These are phyloP conservation scores for Casaregolazyma suthepensis DNA, from an alignment of 1,139 yeast genomes.

Conservation along the genomic window DNA sequence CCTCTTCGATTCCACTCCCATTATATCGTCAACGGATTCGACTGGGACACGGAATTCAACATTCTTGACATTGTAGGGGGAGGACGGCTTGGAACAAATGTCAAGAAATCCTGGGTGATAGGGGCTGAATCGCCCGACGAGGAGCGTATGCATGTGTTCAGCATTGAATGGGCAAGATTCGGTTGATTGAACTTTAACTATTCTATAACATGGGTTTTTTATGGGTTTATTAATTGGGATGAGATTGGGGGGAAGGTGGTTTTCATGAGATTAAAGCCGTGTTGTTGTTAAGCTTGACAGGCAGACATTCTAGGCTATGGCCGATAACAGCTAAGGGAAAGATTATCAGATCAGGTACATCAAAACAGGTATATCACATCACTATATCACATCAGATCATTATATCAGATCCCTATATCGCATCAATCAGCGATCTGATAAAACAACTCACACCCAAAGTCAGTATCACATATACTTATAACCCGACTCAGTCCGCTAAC, in stretches of 20 bases:
- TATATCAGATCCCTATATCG: no score
- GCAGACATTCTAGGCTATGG: no score
- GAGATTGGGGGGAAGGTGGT: no score
- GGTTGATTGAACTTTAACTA: slow-evolving; percentile 22
- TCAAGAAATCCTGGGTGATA: slow-evolving; percentile 77
- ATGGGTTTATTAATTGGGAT: no score
- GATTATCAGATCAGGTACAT: no score
- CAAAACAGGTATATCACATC: no score
- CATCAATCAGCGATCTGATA: no score
- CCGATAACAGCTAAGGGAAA: no score
- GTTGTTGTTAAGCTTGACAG: no score
- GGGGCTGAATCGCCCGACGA: slow-evolving; percentile 36
- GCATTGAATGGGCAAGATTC: slow-evolving; percentile 40
- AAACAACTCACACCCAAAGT: no score
- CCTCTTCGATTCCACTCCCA: slow-evolving; percentile 89
- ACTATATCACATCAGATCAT: no score
- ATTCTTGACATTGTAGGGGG: slow-evolving; percentile 57
- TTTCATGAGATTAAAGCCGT: no score
- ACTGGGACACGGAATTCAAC: slow-evolving; percentile 47
- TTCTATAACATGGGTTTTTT: not conserved
- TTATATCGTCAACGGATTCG: slow-evolving; percentile 56
- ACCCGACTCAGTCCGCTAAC: not conserved
- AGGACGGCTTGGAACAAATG: slow-evolving; percentile 88
- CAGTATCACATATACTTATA: not conserved
- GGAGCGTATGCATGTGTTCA: slow-evolving; percentile 27